Evolutionary conservation across 495 filamentous ascomycete species (phyloP).

Genomic region (Beverwykella pulmonaria): DNA sequence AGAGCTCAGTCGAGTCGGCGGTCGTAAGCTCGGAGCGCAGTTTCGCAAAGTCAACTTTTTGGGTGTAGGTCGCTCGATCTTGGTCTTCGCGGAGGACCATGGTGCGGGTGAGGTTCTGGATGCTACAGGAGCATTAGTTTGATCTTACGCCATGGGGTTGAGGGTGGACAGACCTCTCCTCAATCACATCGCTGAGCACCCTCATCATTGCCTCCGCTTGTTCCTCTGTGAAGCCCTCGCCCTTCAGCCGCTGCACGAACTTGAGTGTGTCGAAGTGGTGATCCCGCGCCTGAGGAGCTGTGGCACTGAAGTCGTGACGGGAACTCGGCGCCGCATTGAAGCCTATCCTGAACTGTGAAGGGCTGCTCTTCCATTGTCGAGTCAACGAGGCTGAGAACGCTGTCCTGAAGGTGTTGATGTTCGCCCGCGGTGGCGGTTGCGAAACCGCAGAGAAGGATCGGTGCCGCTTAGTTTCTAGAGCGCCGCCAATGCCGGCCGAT

Average conservation of each 20-base stretch:
- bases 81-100: slow-evolving; percentile 98
- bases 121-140: slow-evolving; percentile 51
- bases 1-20: slow-evolving; percentile 85
- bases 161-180: slow-evolving; percentile 67
- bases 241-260: slow-evolving; percentile 86
- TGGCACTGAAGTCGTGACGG: slow-evolving; percentile 64
- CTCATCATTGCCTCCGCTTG: slow-evolving; percentile 97
- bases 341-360: background rate
- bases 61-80: slow-evolving; percentile 87
- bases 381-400: background rate
- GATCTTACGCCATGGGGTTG: background rate
- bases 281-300: slow-evolving; percentile 63
- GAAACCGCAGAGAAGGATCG: background rate
- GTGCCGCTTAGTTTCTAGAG: slow-evolving; percentile 9
- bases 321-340: background rate
- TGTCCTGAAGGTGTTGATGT: background rate
- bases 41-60: slow-evolving; percentile 99
- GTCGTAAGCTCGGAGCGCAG: slow-evolving; percentile 90
- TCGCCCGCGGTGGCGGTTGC: background rate
- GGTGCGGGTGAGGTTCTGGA: slow-evolving; percentile 95
- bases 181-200: slow-evolving; percentile 93
- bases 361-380: background rate
- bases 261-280: slow-evolving; percentile 99
- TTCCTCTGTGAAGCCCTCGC: slow-evolving; percentile 93
- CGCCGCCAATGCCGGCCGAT: slow-evolving; percentile 2